Base-by-base conservation (phyloP, 2,329 filamentous ascomycete genomes). In the Drechmeria coniospora region DNA sequence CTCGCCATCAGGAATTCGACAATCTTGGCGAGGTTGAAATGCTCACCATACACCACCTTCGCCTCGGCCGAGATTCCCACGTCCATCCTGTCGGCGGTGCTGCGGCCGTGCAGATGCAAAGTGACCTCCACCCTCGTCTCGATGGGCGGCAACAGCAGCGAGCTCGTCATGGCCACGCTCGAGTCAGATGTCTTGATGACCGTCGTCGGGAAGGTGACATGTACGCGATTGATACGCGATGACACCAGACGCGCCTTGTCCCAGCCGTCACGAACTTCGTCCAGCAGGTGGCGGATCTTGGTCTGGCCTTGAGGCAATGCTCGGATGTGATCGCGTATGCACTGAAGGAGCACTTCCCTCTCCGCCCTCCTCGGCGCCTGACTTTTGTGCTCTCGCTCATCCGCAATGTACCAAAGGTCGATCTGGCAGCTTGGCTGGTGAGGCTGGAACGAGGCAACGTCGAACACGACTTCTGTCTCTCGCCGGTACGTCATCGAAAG, bases 21-120 rank as follows among this genome's bases (percentile, higher is more conserved):
- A 59, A 90, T 75, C 51, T 81, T 84, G 27, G 61, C 67, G 37
- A 74, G 70, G 37, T 82, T 80, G 48, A 86, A 84, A 33, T 68
- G 63, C 52, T 87, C 79, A 0, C 81, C 81, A 46, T 90, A 90
- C 2, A 83, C 58, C 1, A 86, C 70, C 28, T 59, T 61, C 0
- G 73, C 78, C 14, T 55, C 56, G 1, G 65, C 59, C 5, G 53
- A 53, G 15, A 79, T 54, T 10, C 51, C 48, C 20, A 81, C 59
- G 1, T 68, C 61, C 8, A 76, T 53, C 4, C 63, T 61, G n/a
- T 59, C 56, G 1, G 54, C 52, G 1, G 52, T 53, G 26, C 51
- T 56, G 8, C 51, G 49, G 3, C 63, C 55, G 1, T 51, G 55
- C 15, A 87, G 49, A 11, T 62, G 60, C 31, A 87, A 59, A 0